Evolutionary conservation across 2,329 filamentous ascomycete genomes (phyloP), one percentile per base, ranked within the genome.

Genomic region (Dactylellina parvicollis): DNA sequence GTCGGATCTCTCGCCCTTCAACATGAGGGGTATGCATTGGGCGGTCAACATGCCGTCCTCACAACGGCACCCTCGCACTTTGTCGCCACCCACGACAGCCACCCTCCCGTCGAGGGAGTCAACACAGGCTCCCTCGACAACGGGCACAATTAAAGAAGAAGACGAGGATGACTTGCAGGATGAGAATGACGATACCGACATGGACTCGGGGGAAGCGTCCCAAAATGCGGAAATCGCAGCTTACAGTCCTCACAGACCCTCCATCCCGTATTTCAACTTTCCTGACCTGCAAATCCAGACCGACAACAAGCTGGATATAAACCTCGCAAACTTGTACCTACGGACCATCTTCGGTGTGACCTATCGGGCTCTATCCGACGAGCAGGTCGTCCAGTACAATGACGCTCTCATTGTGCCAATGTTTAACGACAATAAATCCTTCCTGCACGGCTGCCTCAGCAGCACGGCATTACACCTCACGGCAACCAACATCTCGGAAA

Each of bases 391-490:
- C 30, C 47, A 47, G 18, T 74, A 74, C 18, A 74, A 74, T 47
- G 57, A 62, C 61, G 70, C 70, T 12, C 64, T 73, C 44, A 73
- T 73, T n/a, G 34, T 74, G 4, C 70, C 64, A 2, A 74, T 74
- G 70, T 74, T 74, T 32, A 62, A 62, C 2, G 62, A 69, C 18
- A 74, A 74, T 34, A 64, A 64, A 18, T 67, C 62, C 5, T 74
- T 74, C 22, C 42, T 74, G 4, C 70, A 74, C 20, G 70, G 70
- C 30, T 74, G 69, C 26, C 52, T 74, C 2, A 74, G 70, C 18
- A 74, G 70, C 30, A 74, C 62, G 3, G 70, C 70, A 24, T 22
- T 74, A 22, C 70, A 74, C 22, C 55, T 74, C 16, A 74, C 70
- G 3, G 70, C 61, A 18, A 69, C 70, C 8, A 67, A 62, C 32